Conservation (phyloP, 2,329 filamentous ascomycete species). For the Colletotrichum sansevieriae region DNA sequence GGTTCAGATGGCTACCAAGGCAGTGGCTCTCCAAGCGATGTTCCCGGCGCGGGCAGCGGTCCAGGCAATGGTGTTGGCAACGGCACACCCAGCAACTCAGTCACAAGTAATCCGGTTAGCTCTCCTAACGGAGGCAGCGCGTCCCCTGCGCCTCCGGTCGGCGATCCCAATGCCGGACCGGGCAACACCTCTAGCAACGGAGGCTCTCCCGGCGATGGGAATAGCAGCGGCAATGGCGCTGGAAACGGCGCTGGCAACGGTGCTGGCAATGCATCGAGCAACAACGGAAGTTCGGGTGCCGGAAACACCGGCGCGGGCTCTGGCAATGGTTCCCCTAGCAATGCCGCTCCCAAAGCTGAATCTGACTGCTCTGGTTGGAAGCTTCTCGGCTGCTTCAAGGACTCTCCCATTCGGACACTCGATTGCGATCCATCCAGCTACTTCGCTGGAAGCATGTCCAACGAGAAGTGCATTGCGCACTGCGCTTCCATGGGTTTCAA, state of each 20-base stretch:
- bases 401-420: conserved; percentile 42
- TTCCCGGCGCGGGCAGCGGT: not conserved
- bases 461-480: conserved; percentile 61
- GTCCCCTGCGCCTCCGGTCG: not conserved
- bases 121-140: not conserved
- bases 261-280: not conserved
- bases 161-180: not conserved
- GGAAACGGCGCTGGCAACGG: conserved; percentile 7
- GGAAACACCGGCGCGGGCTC: not conserved
- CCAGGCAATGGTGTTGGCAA: not conserved
- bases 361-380: conserved; percentile 44
- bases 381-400: conserved; percentile 51
- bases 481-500: conserved; percentile 57
- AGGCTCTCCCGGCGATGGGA: not conserved
- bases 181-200: not conserved
- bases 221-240: not conserved
- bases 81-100: not conserved
- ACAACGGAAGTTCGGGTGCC: conserved; percentile 3
- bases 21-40: not conserved
- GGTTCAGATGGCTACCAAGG: not conserved
- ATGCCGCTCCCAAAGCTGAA: conserved; percentile 5
- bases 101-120: not conserved
- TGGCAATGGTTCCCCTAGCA: conserved; percentile 13
- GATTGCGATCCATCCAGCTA: conserved; percentile 45
- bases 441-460: conserved; percentile 57